Evolutionary conservation across 2,329 filamentous ascomycete species (phyloP).

Genomic region (Talaromyces verruculosus): DNA sequence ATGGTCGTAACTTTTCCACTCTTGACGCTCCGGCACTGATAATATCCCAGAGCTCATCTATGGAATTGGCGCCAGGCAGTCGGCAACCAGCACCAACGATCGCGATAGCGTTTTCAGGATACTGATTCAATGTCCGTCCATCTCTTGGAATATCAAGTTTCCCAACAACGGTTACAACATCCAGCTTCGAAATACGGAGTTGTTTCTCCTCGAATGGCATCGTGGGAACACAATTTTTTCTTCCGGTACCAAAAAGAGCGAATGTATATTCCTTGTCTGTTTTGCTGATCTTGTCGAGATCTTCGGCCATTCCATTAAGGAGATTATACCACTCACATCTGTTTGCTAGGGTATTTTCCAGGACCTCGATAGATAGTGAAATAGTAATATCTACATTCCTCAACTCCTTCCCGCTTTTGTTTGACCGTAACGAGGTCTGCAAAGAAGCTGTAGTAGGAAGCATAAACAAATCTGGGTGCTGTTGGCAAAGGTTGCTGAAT

Average conservation of each 20-base stretch:
- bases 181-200: conserved; percentile 5
- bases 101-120: conserved; percentile 37
- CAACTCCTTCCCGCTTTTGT: conserved; percentile 9
- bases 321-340: conserved; percentile 18
- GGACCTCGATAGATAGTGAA: conserved; percentile 9
- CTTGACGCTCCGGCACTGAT: conserved; percentile 25
- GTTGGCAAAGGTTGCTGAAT: conserved; percentile 1
- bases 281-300: background rate
- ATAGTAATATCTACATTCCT: background rate
- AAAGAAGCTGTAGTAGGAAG: conserved; percentile 1
- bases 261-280: conserved; percentile 6
- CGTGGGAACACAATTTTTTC: conserved; percentile 14
- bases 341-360: conserved; percentile 12
- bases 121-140: conserved; percentile 9
- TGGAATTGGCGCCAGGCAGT: conserved; percentile 43
- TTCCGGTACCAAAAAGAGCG: conserved; percentile 12
- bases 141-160: conserved; percentile 10
- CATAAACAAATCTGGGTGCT: background rate
- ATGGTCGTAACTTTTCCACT: conserved; percentile 24
- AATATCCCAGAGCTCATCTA: conserved; percentile 46
- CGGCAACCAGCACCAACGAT: conserved; percentile 48
- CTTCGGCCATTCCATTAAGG: background rate
- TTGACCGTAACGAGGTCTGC: conserved; percentile 12
- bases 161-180: conserved; percentile 10
- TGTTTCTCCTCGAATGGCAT: conserved; percentile 13